phyloP scores from a whole-genome alignment of 2,329 filamentous ascomycete species.

The Fusarium sacchari region DNA sequence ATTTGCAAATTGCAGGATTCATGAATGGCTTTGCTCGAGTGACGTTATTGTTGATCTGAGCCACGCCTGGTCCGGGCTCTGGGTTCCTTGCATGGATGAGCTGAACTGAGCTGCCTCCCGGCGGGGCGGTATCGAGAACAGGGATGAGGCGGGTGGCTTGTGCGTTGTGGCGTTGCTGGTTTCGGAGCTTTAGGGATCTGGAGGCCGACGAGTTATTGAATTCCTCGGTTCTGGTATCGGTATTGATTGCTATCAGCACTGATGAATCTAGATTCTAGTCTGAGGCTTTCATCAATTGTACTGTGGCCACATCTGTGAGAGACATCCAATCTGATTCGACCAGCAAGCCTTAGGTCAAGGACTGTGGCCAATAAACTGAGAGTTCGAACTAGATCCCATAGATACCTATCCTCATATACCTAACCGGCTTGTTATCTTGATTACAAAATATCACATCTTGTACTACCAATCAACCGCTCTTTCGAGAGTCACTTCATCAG shows the following conservation, averaged over 20 bases:
- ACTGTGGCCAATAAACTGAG: neutral
- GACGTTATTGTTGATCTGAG: slow-evolving; percentile 33
- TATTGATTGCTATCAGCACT: neutral
- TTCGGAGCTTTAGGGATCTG: neutral
- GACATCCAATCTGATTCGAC: neutral
- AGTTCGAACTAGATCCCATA: neutral
- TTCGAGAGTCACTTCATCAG: neutral
- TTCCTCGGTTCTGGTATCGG: neutral
- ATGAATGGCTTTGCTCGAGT: slow-evolving; percentile 25
- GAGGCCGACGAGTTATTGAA: slow-evolving; percentile 4
- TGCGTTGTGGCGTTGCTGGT: slow-evolving; percentile 24
- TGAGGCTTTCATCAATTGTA: neutral
- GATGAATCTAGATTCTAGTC: neutral
- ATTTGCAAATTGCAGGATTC: slow-evolving; percentile 25
- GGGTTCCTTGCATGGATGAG: slow-evolving; percentile 27
- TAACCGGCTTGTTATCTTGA: neutral
- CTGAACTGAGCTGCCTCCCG: slow-evolving; percentile 28
- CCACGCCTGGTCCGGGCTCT: slow-evolving; percentile 20
- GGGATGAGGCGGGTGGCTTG: slow-evolving; percentile 18
- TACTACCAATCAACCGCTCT: neutral
- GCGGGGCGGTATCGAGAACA: slow-evolving; percentile 21
- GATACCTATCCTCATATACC: neutral
- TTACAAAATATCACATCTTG: neutral
- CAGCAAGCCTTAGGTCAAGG: neutral
- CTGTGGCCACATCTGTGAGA: neutral